A percentile compares a stretch with the other conserved stretches of the same genome.
Conservation (phyloP, 2,329 filamentous ascomycete species). For the Hypoxylon sp. region DNA sequence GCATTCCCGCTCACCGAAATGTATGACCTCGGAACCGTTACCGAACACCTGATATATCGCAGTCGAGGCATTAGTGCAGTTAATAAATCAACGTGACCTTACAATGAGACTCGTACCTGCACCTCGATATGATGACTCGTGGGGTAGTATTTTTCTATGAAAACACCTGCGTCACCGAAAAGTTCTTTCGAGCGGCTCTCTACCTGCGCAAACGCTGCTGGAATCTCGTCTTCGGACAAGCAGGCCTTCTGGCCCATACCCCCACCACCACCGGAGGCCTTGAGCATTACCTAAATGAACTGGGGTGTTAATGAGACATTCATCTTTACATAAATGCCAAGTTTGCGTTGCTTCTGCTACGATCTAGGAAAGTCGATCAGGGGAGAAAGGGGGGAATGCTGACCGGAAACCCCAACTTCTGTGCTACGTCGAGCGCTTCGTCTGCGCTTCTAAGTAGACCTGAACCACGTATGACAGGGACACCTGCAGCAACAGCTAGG, state of each 20-base stretch:
- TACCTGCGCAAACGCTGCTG: conserved; percentile 67
- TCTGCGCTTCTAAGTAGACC: conserved; percentile 46
- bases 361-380: not conserved
- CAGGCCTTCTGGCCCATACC: conserved; percentile 76
- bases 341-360: not conserved
- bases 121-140: conserved; percentile 77
- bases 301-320: conserved; percentile 3
- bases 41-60: conserved; percentile 65
- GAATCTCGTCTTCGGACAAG: conserved; percentile 64
- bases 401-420: conserved; percentile 58
- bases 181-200: conserved; percentile 69
- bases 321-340: not conserved
- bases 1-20: conserved; percentile 77
- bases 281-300: conserved; percentile 60
- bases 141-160: conserved; percentile 75
- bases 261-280: conserved; percentile 74
- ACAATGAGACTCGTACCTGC: conserved; percentile 57
- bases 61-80: not conserved
- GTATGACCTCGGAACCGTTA: conserved; percentile 71
- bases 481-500: conserved; percentile 58
- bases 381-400: not conserved
- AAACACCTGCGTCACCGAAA: conserved; percentile 74
- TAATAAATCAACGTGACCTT: not conserved
- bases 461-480: conserved; percentile 56
- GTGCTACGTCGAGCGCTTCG: conserved; percentile 67